A percentile compares a stretch with the other conserved stretches of the same genome.
Conservation (phyloP, 495 filamentous ascomycete genomes). For the Schizothecium vesticola region DNA sequence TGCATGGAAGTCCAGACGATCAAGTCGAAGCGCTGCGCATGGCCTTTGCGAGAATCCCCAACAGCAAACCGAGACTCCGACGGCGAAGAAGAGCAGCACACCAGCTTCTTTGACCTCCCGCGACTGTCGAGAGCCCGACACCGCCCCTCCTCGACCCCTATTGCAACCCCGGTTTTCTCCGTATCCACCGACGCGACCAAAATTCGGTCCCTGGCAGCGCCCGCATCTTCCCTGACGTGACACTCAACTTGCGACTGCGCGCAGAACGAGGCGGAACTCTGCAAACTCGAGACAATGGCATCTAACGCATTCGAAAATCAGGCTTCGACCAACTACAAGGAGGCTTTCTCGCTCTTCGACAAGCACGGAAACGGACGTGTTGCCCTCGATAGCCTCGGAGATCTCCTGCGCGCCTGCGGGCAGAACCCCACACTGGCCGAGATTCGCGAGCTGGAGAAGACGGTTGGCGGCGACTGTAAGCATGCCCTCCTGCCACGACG, state of each 20-base stretch:
- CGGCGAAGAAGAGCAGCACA: not conserved
- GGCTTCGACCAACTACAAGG: constrained; percentile 99
- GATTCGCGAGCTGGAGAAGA: constrained; percentile 83
- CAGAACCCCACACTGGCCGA: constrained; percentile 95
- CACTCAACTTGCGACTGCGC: not conserved
- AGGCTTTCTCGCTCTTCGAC: constrained; percentile 99
- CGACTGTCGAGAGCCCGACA: not conserved
- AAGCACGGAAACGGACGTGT: constrained; percentile 94
- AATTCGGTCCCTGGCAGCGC: not conserved
- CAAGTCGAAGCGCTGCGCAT: not conserved
- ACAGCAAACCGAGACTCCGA: not conserved
- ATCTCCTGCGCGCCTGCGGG: constrained; percentile 90
- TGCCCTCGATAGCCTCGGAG: constrained; percentile 76
- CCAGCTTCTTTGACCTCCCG: not conserved
- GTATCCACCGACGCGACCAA: not conserved
- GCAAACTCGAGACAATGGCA: constrained; percentile 32
- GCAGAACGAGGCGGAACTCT: not conserved
- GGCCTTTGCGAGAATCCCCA: not conserved
- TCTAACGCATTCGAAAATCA: constrained; percentile 50
- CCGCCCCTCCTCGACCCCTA: not conserved
- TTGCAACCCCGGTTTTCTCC: not conserved
- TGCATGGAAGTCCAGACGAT: not conserved
- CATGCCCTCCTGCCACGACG: constrained; percentile 14
- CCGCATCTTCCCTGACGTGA: not conserved
- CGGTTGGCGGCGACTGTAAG: constrained; percentile 83